These are phyloP conservation scores for Leccinum boreale DNA, from an alignment of 768 basidiomycete species.

Conservation along the genomic window DNA sequence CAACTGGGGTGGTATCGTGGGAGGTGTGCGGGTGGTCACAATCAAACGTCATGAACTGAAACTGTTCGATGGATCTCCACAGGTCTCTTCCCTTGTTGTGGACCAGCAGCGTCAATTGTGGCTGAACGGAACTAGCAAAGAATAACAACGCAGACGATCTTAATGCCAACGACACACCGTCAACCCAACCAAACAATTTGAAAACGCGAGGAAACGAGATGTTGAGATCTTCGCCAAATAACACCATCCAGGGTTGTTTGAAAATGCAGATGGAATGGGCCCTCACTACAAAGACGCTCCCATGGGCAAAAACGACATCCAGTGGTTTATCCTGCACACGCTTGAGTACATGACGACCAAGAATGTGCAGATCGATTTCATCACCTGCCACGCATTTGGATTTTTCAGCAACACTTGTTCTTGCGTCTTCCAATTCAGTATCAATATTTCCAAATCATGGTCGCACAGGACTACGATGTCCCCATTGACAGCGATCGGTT, in stretches of 20 bases:
- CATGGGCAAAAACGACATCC: slow-evolving; percentile 47
- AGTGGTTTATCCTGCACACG: slow-evolving; percentile 44
- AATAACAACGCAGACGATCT: not conserved
- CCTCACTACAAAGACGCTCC: slow-evolving; percentile 54
- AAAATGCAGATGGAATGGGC: slow-evolving; percentile 59
- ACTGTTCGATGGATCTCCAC: slow-evolving; percentile 47
- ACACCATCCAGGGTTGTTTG: slow-evolving; percentile 39
- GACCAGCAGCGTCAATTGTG: slow-evolving; percentile 47
- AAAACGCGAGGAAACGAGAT: slow-evolving; percentile 33
- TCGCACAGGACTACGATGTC: slow-evolving; percentile 55
- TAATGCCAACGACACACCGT: slow-evolving; percentile 46
- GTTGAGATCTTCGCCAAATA: slow-evolving; percentile 13
- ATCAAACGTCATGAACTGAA: slow-evolving; percentile 50
- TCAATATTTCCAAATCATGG: slow-evolving; percentile 43
- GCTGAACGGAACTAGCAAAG: not conserved
- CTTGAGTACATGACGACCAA: slow-evolving; percentile 8
- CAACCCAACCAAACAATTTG: slow-evolving; percentile 66
- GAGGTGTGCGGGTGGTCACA: not conserved
- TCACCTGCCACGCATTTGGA: slow-evolving; percentile 31
- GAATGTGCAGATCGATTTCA: not conserved
- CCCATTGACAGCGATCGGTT: slow-evolving; percentile 48
- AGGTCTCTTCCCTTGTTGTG: slow-evolving; percentile 60
- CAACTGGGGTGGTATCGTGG: slow-evolving; percentile 15
- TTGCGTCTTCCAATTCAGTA: slow-evolving; percentile 53
- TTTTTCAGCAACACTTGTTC: slow-evolving; percentile 47